Percentiles rank a stretch among this genome's conserved stretches.
These are phyloP conservation scores for Boletellus ananas DNA, from an alignment of 768 basidiomycete genomes.

Conservation along the genomic window DNA sequence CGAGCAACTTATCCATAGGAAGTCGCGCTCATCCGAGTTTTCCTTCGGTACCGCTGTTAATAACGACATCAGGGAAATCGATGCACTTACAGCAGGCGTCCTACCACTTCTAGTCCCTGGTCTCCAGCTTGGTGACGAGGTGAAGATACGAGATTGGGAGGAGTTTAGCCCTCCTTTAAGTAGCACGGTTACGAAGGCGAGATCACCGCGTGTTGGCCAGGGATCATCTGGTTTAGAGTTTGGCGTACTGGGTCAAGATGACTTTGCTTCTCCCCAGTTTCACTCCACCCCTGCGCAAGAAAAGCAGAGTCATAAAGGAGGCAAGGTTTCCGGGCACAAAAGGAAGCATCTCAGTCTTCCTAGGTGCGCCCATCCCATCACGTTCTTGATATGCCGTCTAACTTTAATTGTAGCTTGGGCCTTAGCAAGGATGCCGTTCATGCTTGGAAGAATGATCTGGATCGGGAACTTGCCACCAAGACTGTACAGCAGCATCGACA, in stretches of 20 bases:
- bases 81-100: slow-evolving; percentile 65
- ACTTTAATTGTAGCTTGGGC: slow-evolving; percentile 43
- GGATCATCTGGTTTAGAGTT: slow-evolving; percentile 21
- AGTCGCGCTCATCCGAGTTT: slow-evolving; percentile 61
- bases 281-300: slow-evolving; percentile 60
- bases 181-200: slow-evolving; percentile 37
- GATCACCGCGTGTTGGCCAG: slow-evolving; percentile 20
- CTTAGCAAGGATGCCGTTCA: slow-evolving; percentile 59
- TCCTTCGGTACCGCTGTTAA: slow-evolving; percentile 56
- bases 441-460: slow-evolving; percentile 55
- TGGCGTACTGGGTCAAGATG: slow-evolving; percentile 29
- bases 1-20: slow-evolving; percentile 49
- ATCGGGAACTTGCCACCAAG: slow-evolving; percentile 44
- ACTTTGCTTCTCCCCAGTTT: slow-evolving; percentile 53
- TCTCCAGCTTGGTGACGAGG: slow-evolving; percentile 51
- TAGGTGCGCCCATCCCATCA: slow-evolving; percentile 34
- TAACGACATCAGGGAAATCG: slow-evolving; percentile 56
- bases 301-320: slow-evolving; percentile 26
- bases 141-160: slow-evolving; percentile 49
- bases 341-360: slow-evolving; percentile 65
- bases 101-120: slow-evolving; percentile 67
- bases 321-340: slow-evolving; percentile 53
- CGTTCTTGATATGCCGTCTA: neutral
- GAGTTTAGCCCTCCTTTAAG: slow-evolving; percentile 36
- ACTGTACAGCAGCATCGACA: slow-evolving; percentile 41